Base-by-base conservation (phyloP, 2,329 filamentous ascomycete species). In the Lachnellula willkommii region DNA sequence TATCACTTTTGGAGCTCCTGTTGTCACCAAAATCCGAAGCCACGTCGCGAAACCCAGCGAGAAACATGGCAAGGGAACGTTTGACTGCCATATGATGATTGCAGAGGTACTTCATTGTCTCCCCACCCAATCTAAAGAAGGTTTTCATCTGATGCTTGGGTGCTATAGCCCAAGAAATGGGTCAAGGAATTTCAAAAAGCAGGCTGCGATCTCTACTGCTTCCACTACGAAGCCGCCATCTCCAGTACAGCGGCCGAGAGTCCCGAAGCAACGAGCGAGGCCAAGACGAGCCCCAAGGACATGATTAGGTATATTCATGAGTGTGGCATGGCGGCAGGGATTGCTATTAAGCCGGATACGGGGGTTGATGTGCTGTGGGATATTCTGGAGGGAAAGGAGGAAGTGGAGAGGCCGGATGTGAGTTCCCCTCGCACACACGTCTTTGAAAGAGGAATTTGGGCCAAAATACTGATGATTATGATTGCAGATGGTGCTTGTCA, bases 1-100 rank as follows among this genome's bases (percentile, higher is more conserved):
- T 76, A 91, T 99, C 73, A 97, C 94, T 48, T 96, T 97, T 69
- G 94, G 94, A 57, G 86, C 93, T 20, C 92, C 93, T 5, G 91
- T 99, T 39, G 94, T 99, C 47, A 93, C 90, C 65, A 95, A 93
- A 78, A 94, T 99, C 67, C 85, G 94, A 60, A 79, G 82, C 47
- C 89, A 96, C 68, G 92, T 99, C 66, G 86, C 90, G 55, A 80
- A 81, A 64, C 92, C 91, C 3, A 78, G 79, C 42, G 77, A 80
- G 51, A 80, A 80, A 36, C 78, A 87, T 64, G 91, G 89, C 52
- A 88, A 86, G 66, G 94, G 94, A 60, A 97, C 93, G 14, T 99
- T 99, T 72, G 94, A 99, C 75, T 99, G 94, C 80, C 94, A 99
- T 75, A 97, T 99, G 94, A 99, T 99, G 94, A 95, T 99, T 70